Base-by-base conservation (phyloP, 1,139 yeast species). In the Yamadazyma trypodendri region DNA sequence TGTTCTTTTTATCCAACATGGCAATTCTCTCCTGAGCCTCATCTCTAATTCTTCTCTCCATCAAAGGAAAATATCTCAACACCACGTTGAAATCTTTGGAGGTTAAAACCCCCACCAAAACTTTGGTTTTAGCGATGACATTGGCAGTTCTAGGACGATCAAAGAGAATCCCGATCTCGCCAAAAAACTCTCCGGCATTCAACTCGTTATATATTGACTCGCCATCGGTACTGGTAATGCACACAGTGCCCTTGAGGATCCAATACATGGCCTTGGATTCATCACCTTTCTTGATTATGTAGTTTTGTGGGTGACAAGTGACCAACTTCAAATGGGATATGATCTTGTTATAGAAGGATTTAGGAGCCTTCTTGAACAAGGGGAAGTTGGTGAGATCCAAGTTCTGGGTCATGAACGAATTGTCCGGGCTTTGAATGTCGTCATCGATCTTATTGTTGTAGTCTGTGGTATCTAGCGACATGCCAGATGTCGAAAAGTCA, bases 191-290 rank as follows among this genome's bases (percentile, higher is more conserved):
- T 1, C 92, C 92, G 2, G 84, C 72, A 3, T 75, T 70, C 12
- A 84, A 61, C 51, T 81, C 87, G 2, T 90, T 89, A 53, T 79
- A 82, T 4, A 79, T 67, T 3, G 85, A 73, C 56, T 84, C 90
- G 20, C 88, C 90, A 55, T 84, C 92, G 4, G 85, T 75, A 7
- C 86, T 79, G 0, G 87, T 78, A 11, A 84, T 87, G 21, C 79
- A 78, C 2, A 84, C 92, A 0, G 80, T 70, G 3, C 94, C 94
- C 50, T 83, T 76, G 12, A 84, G 60, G 28, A 84, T 80, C 89
- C 90, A 83, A 53, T 83, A 84, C 87, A 84, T 82, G 20, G 90
- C 76, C 46, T 73, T 76, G n/a, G 88, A 80, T 2, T 81, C 82
- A 49, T 83, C 89, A 2, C 90, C 90, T 47, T 71, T 78, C 41